phyloP scores from a whole-genome alignment of 768 basidiomycete genomes.

The Hericium alpestre region DNA sequence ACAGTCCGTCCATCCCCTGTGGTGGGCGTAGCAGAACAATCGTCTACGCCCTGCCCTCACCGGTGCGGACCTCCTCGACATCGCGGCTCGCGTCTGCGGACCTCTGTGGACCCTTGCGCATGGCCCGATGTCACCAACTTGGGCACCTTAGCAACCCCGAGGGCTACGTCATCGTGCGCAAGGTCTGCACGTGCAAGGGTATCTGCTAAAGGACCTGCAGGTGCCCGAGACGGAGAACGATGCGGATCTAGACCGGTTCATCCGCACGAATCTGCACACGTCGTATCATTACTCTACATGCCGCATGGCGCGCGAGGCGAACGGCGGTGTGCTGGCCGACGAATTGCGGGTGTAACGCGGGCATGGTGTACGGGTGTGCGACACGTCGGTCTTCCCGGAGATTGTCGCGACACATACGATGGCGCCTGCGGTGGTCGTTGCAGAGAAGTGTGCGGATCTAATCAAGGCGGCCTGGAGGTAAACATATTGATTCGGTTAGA shows the following conservation, averaged over 20 bases:
- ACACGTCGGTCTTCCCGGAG: slow-evolving; percentile 14
- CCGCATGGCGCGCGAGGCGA: slow-evolving; percentile 9
- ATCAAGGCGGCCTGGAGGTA: background rate
- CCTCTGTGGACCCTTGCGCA: background rate
- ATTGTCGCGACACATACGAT: slow-evolving; percentile 8
- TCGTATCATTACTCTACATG: slow-evolving; percentile 10
- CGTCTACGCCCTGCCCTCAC: too few relatives aligned
- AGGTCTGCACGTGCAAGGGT: background rate
- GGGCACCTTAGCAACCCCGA: background rate
- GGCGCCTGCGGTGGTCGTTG: slow-evolving; percentile 5
- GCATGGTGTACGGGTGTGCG: slow-evolving; percentile 26
- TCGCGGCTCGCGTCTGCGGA: background rate
- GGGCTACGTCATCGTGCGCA: background rate
- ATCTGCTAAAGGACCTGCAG: background rate
- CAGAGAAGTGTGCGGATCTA: slow-evolving; percentile 11
- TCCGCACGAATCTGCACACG: background rate
- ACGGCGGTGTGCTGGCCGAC: slow-evolving; percentile 30
- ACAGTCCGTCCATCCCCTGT: too few relatives aligned
- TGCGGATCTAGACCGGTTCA: slow-evolving; percentile 1
- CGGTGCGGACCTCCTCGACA: too few relatives aligned
- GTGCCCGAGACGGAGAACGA: background rate
- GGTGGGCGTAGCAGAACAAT: too few relatives aligned
- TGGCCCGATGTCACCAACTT: background rate
- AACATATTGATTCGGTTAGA: too few relatives aligned
- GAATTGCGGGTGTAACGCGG: slow-evolving; percentile 30